These are phyloP conservation scores for Colletotrichum godetiae DNA, from an alignment of 2,329 filamentous ascomycete genomes.

Conservation along the genomic window DNA sequence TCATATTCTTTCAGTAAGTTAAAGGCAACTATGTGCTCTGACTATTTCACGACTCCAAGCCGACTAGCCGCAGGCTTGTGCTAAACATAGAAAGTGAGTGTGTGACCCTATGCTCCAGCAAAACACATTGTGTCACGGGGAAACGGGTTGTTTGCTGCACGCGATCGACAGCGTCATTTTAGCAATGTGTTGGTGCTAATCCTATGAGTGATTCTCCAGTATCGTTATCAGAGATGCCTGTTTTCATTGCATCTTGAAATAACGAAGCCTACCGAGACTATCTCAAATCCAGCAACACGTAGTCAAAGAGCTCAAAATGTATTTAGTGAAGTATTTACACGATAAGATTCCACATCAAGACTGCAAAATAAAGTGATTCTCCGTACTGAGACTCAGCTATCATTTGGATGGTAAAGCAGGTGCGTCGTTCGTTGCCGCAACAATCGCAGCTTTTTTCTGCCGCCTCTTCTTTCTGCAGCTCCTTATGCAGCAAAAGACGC, in stretches of 20 bases:
- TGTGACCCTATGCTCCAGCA: not conserved
- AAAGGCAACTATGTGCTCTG: not conserved
- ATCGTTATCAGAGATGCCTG: not conserved
- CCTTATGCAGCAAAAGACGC: constrained; percentile 26
- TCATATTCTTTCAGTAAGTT: not conserved
- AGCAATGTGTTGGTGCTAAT: not conserved
- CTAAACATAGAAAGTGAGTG: not conserved
- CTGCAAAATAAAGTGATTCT: not conserved
- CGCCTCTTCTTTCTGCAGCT: constrained; percentile 15
- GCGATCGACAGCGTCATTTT: not conserved
- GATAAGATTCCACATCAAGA: not conserved
- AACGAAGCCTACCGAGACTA: not conserved
- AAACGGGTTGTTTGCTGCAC: not conserved
- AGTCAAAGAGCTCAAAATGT: not conserved
- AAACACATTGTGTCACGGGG: not conserved
- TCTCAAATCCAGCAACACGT: not conserved
- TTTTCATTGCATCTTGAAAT: not conserved
- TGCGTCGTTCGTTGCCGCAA: not conserved
- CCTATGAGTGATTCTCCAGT: not conserved
- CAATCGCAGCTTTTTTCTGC: not conserved
- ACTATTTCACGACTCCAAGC: not conserved
- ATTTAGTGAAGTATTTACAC: not conserved
- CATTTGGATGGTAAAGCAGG: not conserved
- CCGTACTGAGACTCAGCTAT: not conserved
- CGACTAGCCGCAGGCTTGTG: not conserved